Conservation (phyloP, 2,329 filamentous ascomycete species). For the Fusarium udum region DNA sequence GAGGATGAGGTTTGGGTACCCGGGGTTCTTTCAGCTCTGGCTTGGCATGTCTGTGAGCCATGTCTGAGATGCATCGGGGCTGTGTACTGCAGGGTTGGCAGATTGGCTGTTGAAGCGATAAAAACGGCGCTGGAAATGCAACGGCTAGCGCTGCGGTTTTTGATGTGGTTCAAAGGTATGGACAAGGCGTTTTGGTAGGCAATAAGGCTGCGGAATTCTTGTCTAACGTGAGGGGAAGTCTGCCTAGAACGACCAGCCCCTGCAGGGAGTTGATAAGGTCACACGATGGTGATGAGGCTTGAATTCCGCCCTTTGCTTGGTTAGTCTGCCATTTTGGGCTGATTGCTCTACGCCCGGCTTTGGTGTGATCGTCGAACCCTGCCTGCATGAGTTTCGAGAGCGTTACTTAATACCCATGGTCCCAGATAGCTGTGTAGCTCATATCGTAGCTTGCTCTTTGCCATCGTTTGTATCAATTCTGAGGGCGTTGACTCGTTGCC, state of each 20-base stretch:
- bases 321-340: constrained; percentile 1
- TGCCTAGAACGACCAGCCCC: constrained; percentile 10
- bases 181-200: constrained; percentile 35
- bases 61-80: constrained; percentile 27
- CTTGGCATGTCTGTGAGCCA: constrained; percentile 21
- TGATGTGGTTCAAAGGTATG: constrained; percentile 14
- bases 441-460: not conserved
- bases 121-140: constrained; percentile 30
- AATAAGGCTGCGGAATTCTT: constrained; percentile 21
- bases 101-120: constrained; percentile 18
- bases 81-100: constrained; percentile 36
- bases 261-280: constrained; percentile 11
- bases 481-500: constrained; percentile 6
- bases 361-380: constrained; percentile 26
- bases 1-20: not conserved
- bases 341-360: constrained; percentile 35
- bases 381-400: constrained; percentile 6
- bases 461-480: not conserved
- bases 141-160: constrained; percentile 9
- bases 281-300: constrained; percentile 33
- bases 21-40: constrained; percentile 34
- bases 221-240: constrained; percentile 18
- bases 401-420: constrained; percentile 40
- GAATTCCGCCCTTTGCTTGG: constrained; percentile 4
- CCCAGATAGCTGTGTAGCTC: constrained; percentile 16